Conservation (phyloP, 2,329 filamentous ascomycete species). For the Aureobasidium zeae region DNA sequence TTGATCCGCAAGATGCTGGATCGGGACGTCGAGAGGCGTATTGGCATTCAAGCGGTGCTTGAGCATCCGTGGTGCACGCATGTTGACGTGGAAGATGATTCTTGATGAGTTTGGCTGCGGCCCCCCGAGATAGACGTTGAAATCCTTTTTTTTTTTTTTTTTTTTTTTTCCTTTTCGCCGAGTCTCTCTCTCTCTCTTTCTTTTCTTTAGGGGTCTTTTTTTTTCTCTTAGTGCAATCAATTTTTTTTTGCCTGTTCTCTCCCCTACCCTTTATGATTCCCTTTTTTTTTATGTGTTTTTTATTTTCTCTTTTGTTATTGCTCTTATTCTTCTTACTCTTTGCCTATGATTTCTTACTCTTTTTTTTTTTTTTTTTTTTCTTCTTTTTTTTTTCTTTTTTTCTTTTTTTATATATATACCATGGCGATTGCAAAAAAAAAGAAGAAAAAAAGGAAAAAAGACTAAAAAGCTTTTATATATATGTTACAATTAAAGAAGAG, state of each 20-base stretch:
- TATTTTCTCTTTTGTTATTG: background rate
- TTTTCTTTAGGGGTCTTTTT: background rate
- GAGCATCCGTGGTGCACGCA: conserved; percentile 70
- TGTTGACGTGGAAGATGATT: conserved; percentile 15
- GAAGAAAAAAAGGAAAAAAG: too few relatives aligned
- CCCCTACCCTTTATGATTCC: background rate
- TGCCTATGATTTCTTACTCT: background rate
- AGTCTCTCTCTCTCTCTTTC: background rate
- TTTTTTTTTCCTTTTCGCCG: background rate
- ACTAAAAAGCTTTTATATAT: too few relatives aligned
- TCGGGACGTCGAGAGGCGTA: conserved; percentile 71
- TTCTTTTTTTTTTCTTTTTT: conserved; percentile 5
- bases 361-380: background rate
- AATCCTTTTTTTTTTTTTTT: background rate
- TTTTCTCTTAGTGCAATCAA: background rate
- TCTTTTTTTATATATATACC: background rate
- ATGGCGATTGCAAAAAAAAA: too few relatives aligned
- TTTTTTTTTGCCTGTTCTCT: background rate
- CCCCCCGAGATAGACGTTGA: background rate
- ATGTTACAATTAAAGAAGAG: too few relatives aligned
- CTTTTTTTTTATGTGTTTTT: background rate
- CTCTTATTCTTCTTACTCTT: background rate
- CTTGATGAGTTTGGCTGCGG: too few relatives aligned
- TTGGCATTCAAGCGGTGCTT: conserved; percentile 80
- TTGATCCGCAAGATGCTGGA: conserved; percentile 87